Base-by-base conservation (phyloP, 139 green algal species). In the Chlamydomonas eustigma region DNA sequence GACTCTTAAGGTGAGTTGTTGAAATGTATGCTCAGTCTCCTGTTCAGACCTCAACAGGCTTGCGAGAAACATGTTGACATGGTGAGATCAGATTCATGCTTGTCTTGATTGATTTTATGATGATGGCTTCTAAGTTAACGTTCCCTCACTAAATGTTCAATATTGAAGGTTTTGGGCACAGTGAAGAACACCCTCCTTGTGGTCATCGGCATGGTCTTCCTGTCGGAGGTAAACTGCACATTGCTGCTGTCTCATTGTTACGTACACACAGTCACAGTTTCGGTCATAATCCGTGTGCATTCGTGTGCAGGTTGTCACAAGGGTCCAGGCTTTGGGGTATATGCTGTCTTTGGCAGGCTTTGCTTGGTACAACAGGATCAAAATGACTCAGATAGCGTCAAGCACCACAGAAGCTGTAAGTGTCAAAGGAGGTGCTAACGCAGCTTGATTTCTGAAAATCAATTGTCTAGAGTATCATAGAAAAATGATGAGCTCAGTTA, bases 161-260 rank as follows among this genome's bases (percentile, higher is more conserved):
- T 31, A 69, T 28, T 73, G 65, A 28, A 86, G 81, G 88, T 94
- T 58, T 75, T 96, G 70, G 92, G 87, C 1, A 95, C 89, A 0
- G 87, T 96, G 28, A 96, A 97, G 81, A 97, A 96, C 78, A 81
- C 90, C 0, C 30, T 94, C 73, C 83, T 97, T 50, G 92, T 97
- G 36, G 78, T 90, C 28, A 83, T 91, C 37, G 86, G 91, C 28
- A 84, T 93, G 4, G 74, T 90, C 3, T 88, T 95, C 73, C 72
- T 93, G 4, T 37, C 44, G 0, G 81, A 75, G 37, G 64, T 75
- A 36, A n/a, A n/a, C n/a, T n/a, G n/a, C n/a, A n/a, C n/a, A n/a
- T n/a, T n/a, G n/a, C n/a, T n/a, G n/a, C n/a, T n/a, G n/a, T n/a
- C n/a, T n/a, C n/a, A n/a, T n/a, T n/a, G n/a, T n/a, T n/a, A n/a